A percentile compares a stretch with the other conserved stretches of the same genome.
These are phyloP conservation scores for Chrysoporthe austroafricana DNA, from an alignment of 2,329 filamentous ascomycete genomes.

Conservation along the genomic window DNA sequence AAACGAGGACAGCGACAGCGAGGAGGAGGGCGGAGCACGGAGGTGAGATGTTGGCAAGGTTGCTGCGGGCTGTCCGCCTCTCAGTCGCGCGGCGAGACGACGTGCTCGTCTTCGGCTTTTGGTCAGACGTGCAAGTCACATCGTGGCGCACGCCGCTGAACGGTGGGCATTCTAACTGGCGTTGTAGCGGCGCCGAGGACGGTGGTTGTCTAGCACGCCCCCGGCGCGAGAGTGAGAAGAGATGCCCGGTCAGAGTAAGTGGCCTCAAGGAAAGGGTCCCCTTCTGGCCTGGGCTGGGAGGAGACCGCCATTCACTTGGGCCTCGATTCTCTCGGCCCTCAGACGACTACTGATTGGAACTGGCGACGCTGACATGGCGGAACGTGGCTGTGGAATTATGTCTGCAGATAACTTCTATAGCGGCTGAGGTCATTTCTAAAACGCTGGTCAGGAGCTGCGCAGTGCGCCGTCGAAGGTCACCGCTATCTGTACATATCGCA, in stretches of 20 bases:
- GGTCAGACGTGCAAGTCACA: background rate
- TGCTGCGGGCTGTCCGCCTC: background rate
- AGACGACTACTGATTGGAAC: background rate
- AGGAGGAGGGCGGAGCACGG: slow-evolving; percentile 7
- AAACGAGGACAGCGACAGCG: slow-evolving; percentile 25
- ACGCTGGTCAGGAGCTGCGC: too few relatives aligned
- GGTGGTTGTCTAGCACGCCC: too few relatives aligned
- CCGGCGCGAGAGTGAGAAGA: background rate
- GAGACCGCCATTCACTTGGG: background rate
- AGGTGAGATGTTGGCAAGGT: background rate
- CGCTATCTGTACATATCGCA: too few relatives aligned
- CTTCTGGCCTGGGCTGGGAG: background rate
- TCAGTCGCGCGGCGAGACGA: background rate
- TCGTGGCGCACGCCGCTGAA: background rate
- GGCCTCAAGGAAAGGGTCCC: background rate
- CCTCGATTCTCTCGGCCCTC: background rate
- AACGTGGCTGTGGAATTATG: background rate
- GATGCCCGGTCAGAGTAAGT: background rate
- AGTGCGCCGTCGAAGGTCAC: too few relatives aligned
- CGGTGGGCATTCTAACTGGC: too few relatives aligned
- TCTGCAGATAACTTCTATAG: background rate
- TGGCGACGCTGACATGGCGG: background rate
- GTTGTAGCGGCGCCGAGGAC: too few relatives aligned
- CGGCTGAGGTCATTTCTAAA: too few relatives aligned
- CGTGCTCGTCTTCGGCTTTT: background rate